These are phyloP conservation scores for Salisapilia sapeloensis DNA, from an alignment of 352 stramenopile genomes.

Conservation along the genomic window DNA sequence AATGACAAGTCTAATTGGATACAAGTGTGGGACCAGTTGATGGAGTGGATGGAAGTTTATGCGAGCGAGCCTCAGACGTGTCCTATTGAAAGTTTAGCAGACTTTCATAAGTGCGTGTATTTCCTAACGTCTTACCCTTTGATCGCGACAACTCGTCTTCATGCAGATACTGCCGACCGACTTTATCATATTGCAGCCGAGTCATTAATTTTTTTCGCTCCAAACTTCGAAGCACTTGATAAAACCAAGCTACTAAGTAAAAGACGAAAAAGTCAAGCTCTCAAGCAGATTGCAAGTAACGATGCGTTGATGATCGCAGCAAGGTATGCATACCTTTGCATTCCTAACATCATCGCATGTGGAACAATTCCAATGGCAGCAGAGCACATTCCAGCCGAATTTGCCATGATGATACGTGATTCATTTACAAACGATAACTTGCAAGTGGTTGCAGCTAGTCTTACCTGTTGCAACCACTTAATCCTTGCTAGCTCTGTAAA, in stretches of 20 bases:
- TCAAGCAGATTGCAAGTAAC: too few species aligned
- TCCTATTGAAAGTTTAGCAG: conserved; percentile 9
- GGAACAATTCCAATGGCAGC: too few species aligned
- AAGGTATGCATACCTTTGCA: too few species aligned
- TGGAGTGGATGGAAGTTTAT: conserved; percentile 65
- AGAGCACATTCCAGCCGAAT: too few species aligned
- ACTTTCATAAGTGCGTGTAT: conserved; percentile 23
- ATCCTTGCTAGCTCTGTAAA: too few species aligned
- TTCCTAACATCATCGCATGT: too few species aligned
- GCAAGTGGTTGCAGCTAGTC: too few species aligned
- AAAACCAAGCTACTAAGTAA: conserved; percentile 3
- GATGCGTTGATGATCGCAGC: too few species aligned
- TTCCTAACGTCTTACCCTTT: conserved; percentile 14
- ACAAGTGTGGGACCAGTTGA: conserved; percentile 19
- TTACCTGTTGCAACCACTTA: too few species aligned
- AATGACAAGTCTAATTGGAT: conserved; percentile 20
- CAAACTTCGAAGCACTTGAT: background rate
- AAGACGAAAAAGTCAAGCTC: too few species aligned
- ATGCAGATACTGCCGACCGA: conserved; percentile 23
- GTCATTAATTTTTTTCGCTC: conserved; percentile 8
- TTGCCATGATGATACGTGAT: too few species aligned
- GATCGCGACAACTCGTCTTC: conserved; percentile 7
- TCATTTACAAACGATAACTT: too few species aligned
- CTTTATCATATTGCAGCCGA: conserved; percentile 16
- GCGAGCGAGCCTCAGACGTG: conserved; percentile 19